These are phyloP conservation scores for Aspergillus neoniger DNA, from an alignment of 2,329 filamentous ascomycete genomes.

Conservation along the genomic window DNA sequence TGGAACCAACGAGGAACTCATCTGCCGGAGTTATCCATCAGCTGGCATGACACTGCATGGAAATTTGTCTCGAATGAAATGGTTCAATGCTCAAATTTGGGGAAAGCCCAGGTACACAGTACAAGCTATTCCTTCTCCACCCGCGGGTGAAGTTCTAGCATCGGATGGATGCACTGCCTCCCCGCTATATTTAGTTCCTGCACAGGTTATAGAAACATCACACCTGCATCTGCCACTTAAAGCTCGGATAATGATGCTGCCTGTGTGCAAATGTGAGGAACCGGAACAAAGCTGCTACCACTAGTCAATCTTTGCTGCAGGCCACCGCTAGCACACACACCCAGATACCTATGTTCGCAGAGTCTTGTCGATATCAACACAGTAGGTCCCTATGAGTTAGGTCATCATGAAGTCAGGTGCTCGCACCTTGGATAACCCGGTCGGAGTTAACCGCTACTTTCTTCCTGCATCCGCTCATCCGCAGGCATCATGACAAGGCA, in stretches of 20 bases:
- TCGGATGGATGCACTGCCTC: constrained; percentile 12
- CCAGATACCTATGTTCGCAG: neutral
- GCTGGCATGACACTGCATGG: neutral
- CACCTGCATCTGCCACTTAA: constrained; percentile 7
- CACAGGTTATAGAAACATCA: constrained; percentile 3
- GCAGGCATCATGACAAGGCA: neutral
- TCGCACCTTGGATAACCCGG: neutral
- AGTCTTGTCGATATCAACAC: neutral
- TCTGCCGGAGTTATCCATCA: neutral
- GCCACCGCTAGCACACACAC: neutral
- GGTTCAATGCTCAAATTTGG: neutral
- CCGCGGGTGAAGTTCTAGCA: neutral
- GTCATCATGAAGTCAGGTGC: constrained; percentile 17
- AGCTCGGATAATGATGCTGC: constrained; percentile 14
- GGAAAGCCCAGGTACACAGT: neutral
- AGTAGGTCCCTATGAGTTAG: neutral
- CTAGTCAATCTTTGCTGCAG: neutral
- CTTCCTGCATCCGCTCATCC: neutral
- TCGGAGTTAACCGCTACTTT: neutral
- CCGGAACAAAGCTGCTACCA: neutral
- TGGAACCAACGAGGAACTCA: neutral
- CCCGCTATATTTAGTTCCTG: constrained; percentile 17
- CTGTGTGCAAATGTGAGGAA: constrained; percentile 1
- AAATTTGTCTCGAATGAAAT: too few relatives aligned
- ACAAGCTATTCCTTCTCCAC: neutral